phyloP scores from a whole-genome alignment of 805 yeast species.

The Sugiyamaella marilandica region DNA sequence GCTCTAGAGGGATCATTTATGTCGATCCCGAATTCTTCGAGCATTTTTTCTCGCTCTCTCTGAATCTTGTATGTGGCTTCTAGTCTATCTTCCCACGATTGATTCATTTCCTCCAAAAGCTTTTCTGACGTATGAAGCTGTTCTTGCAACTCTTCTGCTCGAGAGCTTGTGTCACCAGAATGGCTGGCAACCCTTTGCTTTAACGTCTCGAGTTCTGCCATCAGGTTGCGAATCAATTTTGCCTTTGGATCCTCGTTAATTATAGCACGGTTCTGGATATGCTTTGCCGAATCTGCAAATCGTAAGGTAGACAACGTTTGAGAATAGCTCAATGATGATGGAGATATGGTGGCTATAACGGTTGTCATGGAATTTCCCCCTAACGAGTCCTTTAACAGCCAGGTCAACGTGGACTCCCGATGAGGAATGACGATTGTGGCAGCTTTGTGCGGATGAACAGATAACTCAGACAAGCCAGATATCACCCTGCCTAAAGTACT shows the following conservation, averaged over 20 bases:
- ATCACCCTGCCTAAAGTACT: constrained; percentile 62
- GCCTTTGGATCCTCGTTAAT: constrained; percentile 52
- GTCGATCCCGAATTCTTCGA: constrained; percentile 28
- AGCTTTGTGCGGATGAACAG: constrained; percentile 9
- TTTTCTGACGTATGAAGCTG: constrained; percentile 22
- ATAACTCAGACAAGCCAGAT: constrained; percentile 34
- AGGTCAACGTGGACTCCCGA: constrained; percentile 63
- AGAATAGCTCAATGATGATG: constrained; percentile 29
- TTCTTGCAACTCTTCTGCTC: constrained; percentile 17
- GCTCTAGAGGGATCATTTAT: constrained; percentile 19
- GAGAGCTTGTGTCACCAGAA: background rate
- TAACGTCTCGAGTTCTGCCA: constrained; percentile 23
- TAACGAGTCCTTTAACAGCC: constrained; percentile 72
- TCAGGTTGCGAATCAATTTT: constrained; percentile 40
- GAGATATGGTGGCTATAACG: constrained; percentile 71
- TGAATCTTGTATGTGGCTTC: constrained; percentile 23
- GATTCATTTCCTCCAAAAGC: constrained; percentile 24
- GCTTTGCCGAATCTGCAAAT: constrained; percentile 24
- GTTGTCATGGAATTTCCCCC: constrained; percentile 88
- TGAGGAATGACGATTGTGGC: constrained; percentile 42
- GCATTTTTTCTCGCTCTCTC: constrained; percentile 24
- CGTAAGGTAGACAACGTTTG: constrained; percentile 24
- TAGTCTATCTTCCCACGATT: constrained; percentile 28
- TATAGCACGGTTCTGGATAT: constrained; percentile 47
- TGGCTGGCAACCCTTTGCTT: constrained; percentile 11